A percentile compares a stretch with the other conserved stretches of the same genome.
Evolutionary conservation across 352 stramenopile species (phyloP).

Genomic region (Nothophytophthora sp.): DNA sequence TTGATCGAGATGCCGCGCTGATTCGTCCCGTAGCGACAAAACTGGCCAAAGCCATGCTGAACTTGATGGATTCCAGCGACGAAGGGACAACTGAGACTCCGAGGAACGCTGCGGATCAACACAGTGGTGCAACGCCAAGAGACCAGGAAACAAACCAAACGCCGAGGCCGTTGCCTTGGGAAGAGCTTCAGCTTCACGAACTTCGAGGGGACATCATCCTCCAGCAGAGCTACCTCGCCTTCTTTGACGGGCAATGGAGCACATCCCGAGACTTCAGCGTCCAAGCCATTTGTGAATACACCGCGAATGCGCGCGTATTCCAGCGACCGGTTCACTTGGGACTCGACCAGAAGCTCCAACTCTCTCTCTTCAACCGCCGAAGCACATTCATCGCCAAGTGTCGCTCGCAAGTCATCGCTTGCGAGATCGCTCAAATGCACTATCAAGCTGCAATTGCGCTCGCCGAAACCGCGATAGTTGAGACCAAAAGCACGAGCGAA

Average conservation of each 20-base stretch:
- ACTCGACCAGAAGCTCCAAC: slow-evolving; percentile 46
- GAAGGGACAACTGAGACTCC: background rate
- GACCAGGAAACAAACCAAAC: background rate
- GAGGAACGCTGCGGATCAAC: background rate
- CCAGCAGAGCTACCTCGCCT: slow-evolving; percentile 37
- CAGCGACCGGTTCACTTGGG: slow-evolving; percentile 7
- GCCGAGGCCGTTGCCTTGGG: slow-evolving; percentile 16
- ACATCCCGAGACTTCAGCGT: slow-evolving; percentile 20
- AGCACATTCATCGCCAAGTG: slow-evolving; percentile 45
- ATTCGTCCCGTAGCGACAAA: slow-evolving; percentile 26
- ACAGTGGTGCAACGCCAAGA: background rate
- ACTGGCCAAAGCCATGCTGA: slow-evolving; percentile 27
- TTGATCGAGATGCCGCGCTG: slow-evolving; percentile 21
- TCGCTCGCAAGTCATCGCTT: slow-evolving; percentile 36
- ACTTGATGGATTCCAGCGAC: slow-evolving; percentile 9
- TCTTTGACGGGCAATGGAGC: slow-evolving; percentile 37
- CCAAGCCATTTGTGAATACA: slow-evolving; percentile 21
- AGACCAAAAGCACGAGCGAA: slow-evolving; percentile 39
- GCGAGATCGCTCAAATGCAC: slow-evolving; percentile 31
- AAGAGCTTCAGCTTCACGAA: slow-evolving; percentile 24
- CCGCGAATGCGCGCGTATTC: slow-evolving; percentile 5
- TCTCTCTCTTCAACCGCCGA: slow-evolving; percentile 24
- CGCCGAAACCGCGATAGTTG: slow-evolving; percentile 32
- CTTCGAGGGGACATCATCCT: slow-evolving; percentile 37
- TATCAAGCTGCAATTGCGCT: slow-evolving; percentile 31